Conservation (phyloP, 2,329 filamentous ascomycete species). For the Biscogniauxia mediterranea region DNA sequence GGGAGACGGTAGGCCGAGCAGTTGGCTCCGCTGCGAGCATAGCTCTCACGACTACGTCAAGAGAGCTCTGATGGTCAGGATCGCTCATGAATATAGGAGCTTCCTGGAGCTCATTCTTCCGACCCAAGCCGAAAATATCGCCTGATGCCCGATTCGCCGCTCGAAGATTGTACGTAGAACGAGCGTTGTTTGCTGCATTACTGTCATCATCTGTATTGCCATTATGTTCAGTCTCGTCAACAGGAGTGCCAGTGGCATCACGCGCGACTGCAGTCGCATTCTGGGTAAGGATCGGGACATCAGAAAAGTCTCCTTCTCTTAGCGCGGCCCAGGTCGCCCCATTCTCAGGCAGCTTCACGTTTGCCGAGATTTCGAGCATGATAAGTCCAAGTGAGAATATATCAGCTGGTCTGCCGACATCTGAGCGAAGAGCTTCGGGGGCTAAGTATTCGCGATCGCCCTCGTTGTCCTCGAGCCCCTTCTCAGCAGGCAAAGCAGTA, state of each 20-base stretch:
- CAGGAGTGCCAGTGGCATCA: conserved; percentile 70
- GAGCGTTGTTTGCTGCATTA: conserved; percentile 11
- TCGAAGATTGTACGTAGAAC: conserved; percentile 28
- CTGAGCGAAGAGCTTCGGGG: conserved; percentile 83
- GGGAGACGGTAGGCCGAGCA: conserved; percentile 69
- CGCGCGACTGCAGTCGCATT: conserved; percentile 68
- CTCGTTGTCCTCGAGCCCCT: conserved; percentile 75
- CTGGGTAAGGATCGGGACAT: conserved; percentile 84
- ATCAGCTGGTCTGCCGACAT: conserved; percentile 87
- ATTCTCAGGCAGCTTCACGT: conserved; percentile 91
- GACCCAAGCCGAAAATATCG: conserved; percentile 46
- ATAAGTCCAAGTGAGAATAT: conserved; percentile 93
- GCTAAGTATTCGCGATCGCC: conserved; percentile 96
- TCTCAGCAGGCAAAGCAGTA: conserved; percentile 67
- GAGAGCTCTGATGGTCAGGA: conserved; percentile 65
- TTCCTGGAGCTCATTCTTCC: conserved; percentile 51
- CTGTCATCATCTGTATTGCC: conserved; percentile 34
- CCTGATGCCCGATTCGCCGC: conserved; percentile 32
- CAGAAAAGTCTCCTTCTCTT: conserved; percentile 83
- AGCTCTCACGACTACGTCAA: conserved; percentile 81
- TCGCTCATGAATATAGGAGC: conserved; percentile 91
- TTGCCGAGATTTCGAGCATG: conserved; percentile 90
- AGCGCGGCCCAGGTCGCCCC: conserved; percentile 88
- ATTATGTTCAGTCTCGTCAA: conserved; percentile 43
- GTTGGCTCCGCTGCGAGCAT: conserved; percentile 80